These are phyloP conservation scores for Penicillium robsamsonii DNA, from an alignment of 495 filamentous ascomycete genomes.

Conservation along the genomic window DNA sequence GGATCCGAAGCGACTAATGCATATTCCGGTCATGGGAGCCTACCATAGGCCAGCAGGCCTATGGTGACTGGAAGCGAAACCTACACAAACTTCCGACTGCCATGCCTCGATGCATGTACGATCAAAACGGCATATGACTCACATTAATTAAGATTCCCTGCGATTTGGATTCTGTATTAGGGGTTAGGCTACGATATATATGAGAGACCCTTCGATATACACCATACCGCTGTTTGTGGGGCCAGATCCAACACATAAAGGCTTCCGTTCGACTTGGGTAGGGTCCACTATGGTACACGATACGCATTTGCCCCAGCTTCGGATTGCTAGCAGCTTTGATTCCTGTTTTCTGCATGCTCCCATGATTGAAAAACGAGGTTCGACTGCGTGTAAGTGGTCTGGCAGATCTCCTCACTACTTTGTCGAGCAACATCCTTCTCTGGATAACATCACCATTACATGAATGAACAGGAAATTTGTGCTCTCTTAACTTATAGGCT, in stretches of 20 bases:
- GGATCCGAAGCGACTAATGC: slow-evolving; percentile 6
- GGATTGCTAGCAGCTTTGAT: background rate
- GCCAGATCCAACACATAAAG: background rate
- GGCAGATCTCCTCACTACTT: background rate
- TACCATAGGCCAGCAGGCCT: slow-evolving; percentile 1
- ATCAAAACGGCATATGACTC: slow-evolving; percentile 15
- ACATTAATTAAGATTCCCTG: slow-evolving; percentile 5
- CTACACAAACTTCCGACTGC: slow-evolving; percentile 1
- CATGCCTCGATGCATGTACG: slow-evolving; percentile 14
- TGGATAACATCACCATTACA: slow-evolving; percentile 13
- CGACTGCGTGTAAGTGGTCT: background rate
- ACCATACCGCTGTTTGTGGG: slow-evolving; percentile 13
- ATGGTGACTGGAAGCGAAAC: background rate
- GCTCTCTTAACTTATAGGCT: background rate
- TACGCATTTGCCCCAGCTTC: slow-evolving; percentile 12
- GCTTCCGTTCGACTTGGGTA: slow-evolving; percentile 1
- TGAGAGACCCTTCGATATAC: background rate
- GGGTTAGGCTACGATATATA: slow-evolving; percentile 5
- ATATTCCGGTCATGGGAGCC: background rate
- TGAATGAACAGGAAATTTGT: slow-evolving; percentile 8
- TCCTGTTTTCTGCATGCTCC: slow-evolving; percentile 10
- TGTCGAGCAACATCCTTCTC: slow-evolving; percentile 24
- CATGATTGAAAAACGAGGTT: slow-evolving; percentile 1
- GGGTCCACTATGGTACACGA: slow-evolving; percentile 4
- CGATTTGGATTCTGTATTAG: background rate